These are phyloP conservation scores for Blastobotrys apis DNA, from an alignment of 1,139 yeast genomes.

Conservation along the genomic window DNA sequence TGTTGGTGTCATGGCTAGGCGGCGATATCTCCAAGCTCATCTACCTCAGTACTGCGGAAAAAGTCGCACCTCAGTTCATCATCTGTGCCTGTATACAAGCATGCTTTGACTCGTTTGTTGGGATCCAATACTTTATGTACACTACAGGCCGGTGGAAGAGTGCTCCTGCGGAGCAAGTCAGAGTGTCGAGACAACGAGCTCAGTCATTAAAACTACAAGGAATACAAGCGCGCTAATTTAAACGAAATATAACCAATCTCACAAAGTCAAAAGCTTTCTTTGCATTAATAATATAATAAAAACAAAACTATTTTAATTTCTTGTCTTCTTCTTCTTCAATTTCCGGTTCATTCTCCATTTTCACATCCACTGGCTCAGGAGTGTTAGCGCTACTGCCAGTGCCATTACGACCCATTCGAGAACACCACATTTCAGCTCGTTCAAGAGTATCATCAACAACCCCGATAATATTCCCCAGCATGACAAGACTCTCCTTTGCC, in stretches of 20 bases:
- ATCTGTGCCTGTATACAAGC: conserved; percentile 81
- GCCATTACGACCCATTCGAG: conserved; percentile 23
- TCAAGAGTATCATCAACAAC: conserved; percentile 82
- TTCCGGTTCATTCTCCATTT: not conserved
- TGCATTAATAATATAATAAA: not conserved
- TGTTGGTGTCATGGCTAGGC: conserved; percentile 79
- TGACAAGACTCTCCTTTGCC: conserved; percentile 85
- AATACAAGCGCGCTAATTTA: not conserved
- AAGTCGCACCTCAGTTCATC: conserved; percentile 61
- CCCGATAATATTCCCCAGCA: conserved; percentile 75
- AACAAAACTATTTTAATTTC: too few species aligned
- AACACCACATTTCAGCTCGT: conserved; percentile 77
- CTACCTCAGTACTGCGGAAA: conserved; percentile 53
- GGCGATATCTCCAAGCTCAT: conserved; percentile 79
- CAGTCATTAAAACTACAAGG: conserved; percentile 23
- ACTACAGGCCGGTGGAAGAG: conserved; percentile 26
- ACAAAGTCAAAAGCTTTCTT: too few species aligned
- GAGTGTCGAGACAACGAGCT: conserved; percentile 26
- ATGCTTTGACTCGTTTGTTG: conserved; percentile 68
- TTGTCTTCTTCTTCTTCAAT: not conserved
- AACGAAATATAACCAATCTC: too few species aligned
- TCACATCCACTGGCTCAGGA: not conserved
- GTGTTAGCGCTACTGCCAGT: not conserved
- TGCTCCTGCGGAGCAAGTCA: conserved; percentile 16
- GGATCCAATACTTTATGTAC: conserved; percentile 53